Evolutionary conservation across 495 filamentous ascomycete species (phyloP).

Genomic region (Penicillium lividum): DNA sequence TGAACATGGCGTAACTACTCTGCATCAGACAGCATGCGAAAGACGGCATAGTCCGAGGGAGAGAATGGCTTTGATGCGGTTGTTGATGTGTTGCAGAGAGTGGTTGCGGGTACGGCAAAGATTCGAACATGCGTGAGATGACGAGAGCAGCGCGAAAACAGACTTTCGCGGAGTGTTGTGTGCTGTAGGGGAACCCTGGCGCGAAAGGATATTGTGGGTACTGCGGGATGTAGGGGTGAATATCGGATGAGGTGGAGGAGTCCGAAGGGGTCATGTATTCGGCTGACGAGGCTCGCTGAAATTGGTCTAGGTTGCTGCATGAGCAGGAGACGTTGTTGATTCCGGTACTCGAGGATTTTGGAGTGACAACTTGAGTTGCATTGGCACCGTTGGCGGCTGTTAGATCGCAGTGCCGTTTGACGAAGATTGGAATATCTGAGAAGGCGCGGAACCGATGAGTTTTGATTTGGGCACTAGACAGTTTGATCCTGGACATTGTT

Average conservation of each 20-base stretch:
- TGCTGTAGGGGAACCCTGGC: slow-evolving; percentile 50
- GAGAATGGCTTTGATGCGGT: slow-evolving; percentile 29
- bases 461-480: slow-evolving; percentile 64
- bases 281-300: slow-evolving; percentile 36
- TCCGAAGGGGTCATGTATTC: slow-evolving; percentile 42
- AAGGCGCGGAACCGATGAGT: slow-evolving; percentile 61
- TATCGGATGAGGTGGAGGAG: slow-evolving; percentile 40
- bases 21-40: slow-evolving; percentile 67
- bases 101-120: slow-evolving; percentile 52
- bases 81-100: slow-evolving; percentile 25
- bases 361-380: slow-evolving; percentile 20
- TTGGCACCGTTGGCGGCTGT: slow-evolving; percentile 37
- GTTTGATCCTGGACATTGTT: slow-evolving; percentile 57
- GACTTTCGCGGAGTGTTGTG: slow-evolving; percentile 55
- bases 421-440: slow-evolving; percentile 60
- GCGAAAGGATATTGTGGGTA: slow-evolving; percentile 36
- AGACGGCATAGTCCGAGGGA: slow-evolving; percentile 59
- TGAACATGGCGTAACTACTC: slow-evolving; percentile 61
- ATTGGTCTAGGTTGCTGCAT: slow-evolving; percentile 35
- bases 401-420: slow-evolving; percentile 59
- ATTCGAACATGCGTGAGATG: slow-evolving; percentile 53
- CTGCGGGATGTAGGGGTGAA: slow-evolving; percentile 26
- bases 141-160: slow-evolving; percentile 53
- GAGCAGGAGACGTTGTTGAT: slow-evolving; percentile 37
- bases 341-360: slow-evolving; percentile 28